Base-by-base conservation (phyloP, 345 rosid species). In the Citrus australasica region DNA sequence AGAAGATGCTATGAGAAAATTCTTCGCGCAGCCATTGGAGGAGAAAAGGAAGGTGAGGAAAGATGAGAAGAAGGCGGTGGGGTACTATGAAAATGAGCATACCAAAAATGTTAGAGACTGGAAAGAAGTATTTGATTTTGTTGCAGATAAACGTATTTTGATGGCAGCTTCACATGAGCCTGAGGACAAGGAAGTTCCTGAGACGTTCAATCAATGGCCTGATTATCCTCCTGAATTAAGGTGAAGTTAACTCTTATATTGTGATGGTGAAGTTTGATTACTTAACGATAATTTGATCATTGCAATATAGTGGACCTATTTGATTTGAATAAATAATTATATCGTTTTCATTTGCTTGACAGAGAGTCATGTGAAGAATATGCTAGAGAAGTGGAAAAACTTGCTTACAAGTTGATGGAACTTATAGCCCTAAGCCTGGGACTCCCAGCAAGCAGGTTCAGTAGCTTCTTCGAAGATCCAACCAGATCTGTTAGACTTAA, bases 341-440 rank as follows among this genome's bases (percentile, higher is more conserved):
- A 0, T 46, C 5, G 51, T 46, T 46, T 11, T 3, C 51, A 3
- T 11, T 11, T 13, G 28, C 21, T 64, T 46, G 65, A 9, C 22
- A 94, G 98, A 79, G 90, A 87, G 58, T 58, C 78, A 24, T 90
- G 91, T 67, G 84, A 90, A 83, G 94, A 90, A 19, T 75, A 63
- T 75, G 67, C 24, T 58, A 35, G 42, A 73, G 16, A 88, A 67
- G 86, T 87, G 68, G 93, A 92, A 72, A 89, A 91, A 56, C 83
- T 95, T 46, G 93, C 93, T 0, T 88, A 70, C 40, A 76, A 67
- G 69, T 56, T 86, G 70, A 38, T 86, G 83, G 80, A 79, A 60
- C 79, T 86, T 16, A 79, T 84, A 17, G 82, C 86, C 5, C 69
- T 64, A 65, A 84, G 89, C 82, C 60, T 84, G 25, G 87, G 86